Evolutionary conservation across 2,329 filamentous ascomycete species (phyloP), one percentile per base, ranked within the genome.

Genomic region (Fusarium foetens): DNA sequence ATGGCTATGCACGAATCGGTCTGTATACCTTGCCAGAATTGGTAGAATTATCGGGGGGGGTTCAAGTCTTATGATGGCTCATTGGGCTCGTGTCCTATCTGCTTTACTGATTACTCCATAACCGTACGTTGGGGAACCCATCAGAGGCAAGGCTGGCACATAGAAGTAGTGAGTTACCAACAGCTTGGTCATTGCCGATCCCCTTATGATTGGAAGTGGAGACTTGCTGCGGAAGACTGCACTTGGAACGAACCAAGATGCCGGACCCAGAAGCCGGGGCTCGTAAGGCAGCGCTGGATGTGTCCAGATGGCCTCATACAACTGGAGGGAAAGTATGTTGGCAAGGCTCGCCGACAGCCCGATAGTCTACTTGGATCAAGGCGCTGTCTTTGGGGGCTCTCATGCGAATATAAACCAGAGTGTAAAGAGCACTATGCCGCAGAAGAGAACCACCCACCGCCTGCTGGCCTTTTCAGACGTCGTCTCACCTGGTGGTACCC

Each of bases 151-250:
- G 55, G 58, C 8, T 70, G 67, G 64, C n/a, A 6, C 3, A 23
- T 70, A 21, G 19, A 59, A 2, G 35, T 58, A 1, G 33, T 21
- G 13, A 27, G 21, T 10, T 60, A 58, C 14, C 55, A 68, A 1
- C 64, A 58, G 10, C 13, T 68, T 19, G 64, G 67, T 7, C 5
- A 27, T 12, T 70, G 67, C 4, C 38, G 54, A 25, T 68, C 67
- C 3, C 64, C 67, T 11, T 59, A 27, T 5, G 67, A 64, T 48
- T 70, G 58, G 67, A 63, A 64, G 46, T 68, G 64, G 67, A 60
- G 54, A 13, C 21, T 23, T 23, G 7, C 51, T 3, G 36, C 38
- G 7, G 49, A 59, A 21, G 0, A 1, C 0, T 4, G 31, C 3
- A 7, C 2, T 13, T 25, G 42, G n/a, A 63, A 58, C 2, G 41